Conservation (phyloP, 2,329 filamentous ascomycete species). For the Chaetomiaceae sp. region DNA sequence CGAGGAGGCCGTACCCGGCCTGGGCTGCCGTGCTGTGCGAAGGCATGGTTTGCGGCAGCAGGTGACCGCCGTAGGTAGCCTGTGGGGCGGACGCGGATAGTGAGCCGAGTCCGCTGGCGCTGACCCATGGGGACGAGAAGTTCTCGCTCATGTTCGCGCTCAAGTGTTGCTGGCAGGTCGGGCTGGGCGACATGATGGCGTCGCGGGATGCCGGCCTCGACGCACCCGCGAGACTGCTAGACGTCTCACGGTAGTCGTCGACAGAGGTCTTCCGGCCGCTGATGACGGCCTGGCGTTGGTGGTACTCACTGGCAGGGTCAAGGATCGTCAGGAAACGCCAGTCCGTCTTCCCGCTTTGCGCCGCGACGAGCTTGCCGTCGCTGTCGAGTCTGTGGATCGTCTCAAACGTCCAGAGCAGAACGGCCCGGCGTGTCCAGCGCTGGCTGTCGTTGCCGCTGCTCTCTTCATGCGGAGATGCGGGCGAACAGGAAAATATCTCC, state of each 20-base stretch:
- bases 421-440: slow-evolving; percentile 51
- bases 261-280: slow-evolving; percentile 20
- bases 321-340: slow-evolving; percentile 59
- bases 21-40: slow-evolving; percentile 2
- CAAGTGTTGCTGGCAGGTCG: slow-evolving; percentile 45
- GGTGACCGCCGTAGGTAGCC: slow-evolving; percentile 16
- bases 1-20: slow-evolving; percentile 12
- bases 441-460: slow-evolving; percentile 8
- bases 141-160: slow-evolving; percentile 53
- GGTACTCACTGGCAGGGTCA: slow-evolving; percentile 53
- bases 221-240: neutral
- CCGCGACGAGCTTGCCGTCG: slow-evolving; percentile 39
- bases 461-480: slow-evolving; percentile 25
- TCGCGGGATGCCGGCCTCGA: slow-evolving; percentile 28
- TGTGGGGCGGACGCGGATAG: slow-evolving; percentile 10
- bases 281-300: slow-evolving; percentile 43
- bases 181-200: slow-evolving; percentile 49
- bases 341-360: slow-evolving; percentile 45
- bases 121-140: slow-evolving; percentile 44
- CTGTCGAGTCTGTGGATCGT: slow-evolving; percentile 37
- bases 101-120: slow-evolving; percentile 17
- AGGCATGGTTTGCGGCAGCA: slow-evolving; percentile 8
- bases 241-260: slow-evolving; percentile 6
- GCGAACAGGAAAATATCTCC: slow-evolving; percentile 53
- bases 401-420: slow-evolving; percentile 59